Conservation (phyloP, 208 protist species). For the Leishmania braziliensis region DNA sequence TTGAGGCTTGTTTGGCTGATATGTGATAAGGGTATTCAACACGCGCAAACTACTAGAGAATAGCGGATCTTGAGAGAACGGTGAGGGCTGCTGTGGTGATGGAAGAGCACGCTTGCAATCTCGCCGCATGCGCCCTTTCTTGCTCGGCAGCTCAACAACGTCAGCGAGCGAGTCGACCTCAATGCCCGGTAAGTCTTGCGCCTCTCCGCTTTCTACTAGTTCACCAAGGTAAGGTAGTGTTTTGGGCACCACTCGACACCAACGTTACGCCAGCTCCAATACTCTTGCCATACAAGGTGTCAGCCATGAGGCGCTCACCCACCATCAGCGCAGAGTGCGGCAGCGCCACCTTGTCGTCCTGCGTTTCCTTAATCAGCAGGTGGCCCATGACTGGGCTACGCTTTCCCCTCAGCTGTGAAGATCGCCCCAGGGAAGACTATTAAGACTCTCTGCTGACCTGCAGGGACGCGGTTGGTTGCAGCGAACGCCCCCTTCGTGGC, state of each 20-base stretch:
- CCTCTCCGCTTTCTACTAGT: not conserved
- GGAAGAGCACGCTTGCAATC: not conserved
- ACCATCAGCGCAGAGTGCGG: constrained; percentile 55
- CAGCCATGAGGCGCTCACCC: constrained; percentile 69
- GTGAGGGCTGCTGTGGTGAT: not conserved
- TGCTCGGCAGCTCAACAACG: not conserved
- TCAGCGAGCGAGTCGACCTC: constrained; percentile 43
- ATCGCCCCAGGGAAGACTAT: constrained; percentile 39
- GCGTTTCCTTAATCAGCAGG: constrained; percentile 47
- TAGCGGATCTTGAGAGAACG: not conserved
- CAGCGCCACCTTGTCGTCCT: constrained; percentile 19
- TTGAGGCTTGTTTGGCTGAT: not conserved
- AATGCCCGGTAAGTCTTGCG: constrained; percentile 33
- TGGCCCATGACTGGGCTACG: constrained; percentile 50
- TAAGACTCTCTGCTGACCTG: too few relatives aligned
- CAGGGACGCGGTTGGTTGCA: constrained; percentile 43
- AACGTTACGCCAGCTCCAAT: constrained; percentile 49
- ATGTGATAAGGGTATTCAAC: not conserved
- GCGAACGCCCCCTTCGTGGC: constrained; percentile 34
- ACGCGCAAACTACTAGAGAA: not conserved
- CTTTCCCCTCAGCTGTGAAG: constrained; percentile 40
- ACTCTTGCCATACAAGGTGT: constrained; percentile 66
- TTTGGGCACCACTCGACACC: constrained; percentile 41
- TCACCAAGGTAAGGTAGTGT: constrained; percentile 1
- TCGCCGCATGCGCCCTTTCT: not conserved